Evolutionary conservation across 2,329 filamentous ascomycete genomes (phyloP).

Genomic region (Microsporum ferrugineum): DNA sequence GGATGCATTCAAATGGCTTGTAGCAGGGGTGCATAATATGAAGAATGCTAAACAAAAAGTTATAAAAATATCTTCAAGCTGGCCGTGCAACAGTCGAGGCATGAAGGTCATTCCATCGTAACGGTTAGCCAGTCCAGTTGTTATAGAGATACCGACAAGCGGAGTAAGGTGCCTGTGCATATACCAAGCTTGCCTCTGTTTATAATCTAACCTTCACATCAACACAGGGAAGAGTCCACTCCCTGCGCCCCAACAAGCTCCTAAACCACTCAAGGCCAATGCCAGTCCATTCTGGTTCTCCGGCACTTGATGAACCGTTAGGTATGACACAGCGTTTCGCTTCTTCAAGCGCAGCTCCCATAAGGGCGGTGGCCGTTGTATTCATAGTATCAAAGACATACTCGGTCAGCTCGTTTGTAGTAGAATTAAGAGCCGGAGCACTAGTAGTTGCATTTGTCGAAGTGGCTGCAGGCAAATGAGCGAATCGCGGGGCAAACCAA

Average conservation of each 20-base stretch:
- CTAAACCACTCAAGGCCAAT: conserved; percentile 78
- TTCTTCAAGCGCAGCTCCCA: conserved; percentile 55
- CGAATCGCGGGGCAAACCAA: conserved; percentile 77
- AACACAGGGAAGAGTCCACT: conserved; percentile 86
- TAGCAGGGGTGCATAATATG: too few species aligned
- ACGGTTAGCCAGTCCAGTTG: background rate
- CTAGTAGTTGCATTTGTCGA: conserved; percentile 12
- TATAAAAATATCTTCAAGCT: background rate
- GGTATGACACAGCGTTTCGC: conserved; percentile 32
- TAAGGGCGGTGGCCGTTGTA: conserved; percentile 57
- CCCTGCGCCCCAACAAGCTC: conserved; percentile 65
- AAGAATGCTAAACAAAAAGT: background rate
- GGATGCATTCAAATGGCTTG: too few species aligned
- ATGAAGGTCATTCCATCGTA: background rate
- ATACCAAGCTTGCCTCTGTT: background rate
- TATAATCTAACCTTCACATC: conserved; percentile 73
- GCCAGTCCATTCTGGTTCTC: conserved; percentile 57
- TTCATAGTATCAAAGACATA: conserved; percentile 45
- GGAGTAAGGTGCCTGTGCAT: background rate
- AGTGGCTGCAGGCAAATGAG: conserved; percentile 16
- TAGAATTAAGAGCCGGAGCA: conserved; percentile 18
- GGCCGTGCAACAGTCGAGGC: background rate
- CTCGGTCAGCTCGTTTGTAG: conserved; percentile 23
- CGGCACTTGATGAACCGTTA: conserved; percentile 23
- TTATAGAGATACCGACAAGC: background rate